Evolutionary conservation across 192 early-diverging fungal genomes (phyloP).

Genomic region (Backusella parvicylindrica): DNA sequence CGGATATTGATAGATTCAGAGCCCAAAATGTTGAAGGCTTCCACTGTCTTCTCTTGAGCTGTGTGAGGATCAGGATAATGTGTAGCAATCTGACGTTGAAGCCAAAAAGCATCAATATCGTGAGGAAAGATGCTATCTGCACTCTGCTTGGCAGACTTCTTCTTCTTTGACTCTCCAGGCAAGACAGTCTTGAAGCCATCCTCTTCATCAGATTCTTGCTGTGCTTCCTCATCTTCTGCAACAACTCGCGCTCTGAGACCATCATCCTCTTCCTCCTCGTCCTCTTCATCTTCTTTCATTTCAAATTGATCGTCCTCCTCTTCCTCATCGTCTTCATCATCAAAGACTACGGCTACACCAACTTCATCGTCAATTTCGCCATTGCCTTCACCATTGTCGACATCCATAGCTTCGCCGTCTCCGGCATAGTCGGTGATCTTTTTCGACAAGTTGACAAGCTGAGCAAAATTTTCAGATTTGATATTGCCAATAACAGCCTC

Average conservation of each 20-base stretch:
- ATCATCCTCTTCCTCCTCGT: conserved; percentile 53
- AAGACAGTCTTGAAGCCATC: conserved; percentile 52
- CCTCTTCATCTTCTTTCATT: conserved; percentile 54
- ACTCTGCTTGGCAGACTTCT: conserved; percentile 19
- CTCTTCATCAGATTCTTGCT: conserved; percentile 53
- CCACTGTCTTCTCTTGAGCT: conserved; percentile 85
- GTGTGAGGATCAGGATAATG: conserved; percentile 81
- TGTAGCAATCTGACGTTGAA: conserved; percentile 82
- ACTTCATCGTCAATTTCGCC: conserved; percentile 79
- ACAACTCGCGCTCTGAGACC: conserved; percentile 33
- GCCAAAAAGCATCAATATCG: conserved; percentile 97
- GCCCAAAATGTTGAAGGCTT: conserved; percentile 69
- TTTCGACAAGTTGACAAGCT: conserved; percentile 88
- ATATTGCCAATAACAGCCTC: conserved; percentile 72
- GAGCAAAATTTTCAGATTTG: conserved; percentile 79
- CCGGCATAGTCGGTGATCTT: conserved; percentile 88
- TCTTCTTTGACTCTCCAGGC: conserved; percentile 28
- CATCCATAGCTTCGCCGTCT: conserved; percentile 49
- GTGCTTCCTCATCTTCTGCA: conserved; percentile 49
- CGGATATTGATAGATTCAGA: conserved; percentile 61
- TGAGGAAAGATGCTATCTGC: conserved; percentile 57
- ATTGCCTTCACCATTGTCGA: conserved; percentile 51
- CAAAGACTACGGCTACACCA: conserved; percentile 95
- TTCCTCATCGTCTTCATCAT: conserved; percentile 90
- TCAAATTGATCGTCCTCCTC: conserved; percentile 68